phyloP scores from a whole-genome alignment of 2,329 filamentous ascomycete species.

The Xylariales sp. region DNA sequence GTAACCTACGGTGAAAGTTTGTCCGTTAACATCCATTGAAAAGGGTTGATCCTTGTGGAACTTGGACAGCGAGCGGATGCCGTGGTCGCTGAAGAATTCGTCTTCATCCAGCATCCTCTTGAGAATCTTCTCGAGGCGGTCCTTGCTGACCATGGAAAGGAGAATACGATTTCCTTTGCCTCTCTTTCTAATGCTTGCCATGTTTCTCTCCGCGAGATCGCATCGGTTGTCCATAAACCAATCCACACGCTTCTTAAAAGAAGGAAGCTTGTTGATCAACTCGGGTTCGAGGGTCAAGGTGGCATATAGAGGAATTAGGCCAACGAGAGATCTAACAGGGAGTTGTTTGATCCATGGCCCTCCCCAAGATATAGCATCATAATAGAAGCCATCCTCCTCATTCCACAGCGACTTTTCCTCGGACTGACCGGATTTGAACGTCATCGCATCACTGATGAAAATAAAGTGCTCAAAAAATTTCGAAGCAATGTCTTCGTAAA shows the following conservation, averaged over 20 bases:
- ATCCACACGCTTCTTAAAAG: slow-evolving; percentile 87
- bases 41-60: slow-evolving; percentile 86
- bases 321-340: slow-evolving; percentile 86
- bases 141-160: slow-evolving; percentile 86
- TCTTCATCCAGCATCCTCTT: slow-evolving; percentile 90
- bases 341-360: slow-evolving; percentile 91
- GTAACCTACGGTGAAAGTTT: slow-evolving; percentile 83
- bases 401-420: slow-evolving; percentile 90
- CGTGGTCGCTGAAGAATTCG: slow-evolving; percentile 86
- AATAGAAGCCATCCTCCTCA: slow-evolving; percentile 95
- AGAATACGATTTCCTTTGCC: slow-evolving; percentile 87
- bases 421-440: slow-evolving; percentile 65
- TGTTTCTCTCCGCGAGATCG: slow-evolving; percentile 87
- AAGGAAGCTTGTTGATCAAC: slow-evolving; percentile 84
- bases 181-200: slow-evolving; percentile 85
- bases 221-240: slow-evolving; percentile 90
- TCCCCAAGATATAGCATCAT: slow-evolving; percentile 95
- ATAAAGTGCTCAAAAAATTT: slow-evolving; percentile 99
- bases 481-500: slow-evolving; percentile 93
- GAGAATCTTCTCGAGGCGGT: slow-evolving; percentile 84
- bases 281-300: slow-evolving; percentile 91
- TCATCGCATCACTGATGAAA: slow-evolving; percentile 97
- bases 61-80: slow-evolving; percentile 88
- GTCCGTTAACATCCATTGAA: slow-evolving; percentile 93
- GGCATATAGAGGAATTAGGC: slow-evolving; percentile 88